Conservation (phyloP, 2,329 filamentous ascomycete species). For the Epicoccum nigrum region DNA sequence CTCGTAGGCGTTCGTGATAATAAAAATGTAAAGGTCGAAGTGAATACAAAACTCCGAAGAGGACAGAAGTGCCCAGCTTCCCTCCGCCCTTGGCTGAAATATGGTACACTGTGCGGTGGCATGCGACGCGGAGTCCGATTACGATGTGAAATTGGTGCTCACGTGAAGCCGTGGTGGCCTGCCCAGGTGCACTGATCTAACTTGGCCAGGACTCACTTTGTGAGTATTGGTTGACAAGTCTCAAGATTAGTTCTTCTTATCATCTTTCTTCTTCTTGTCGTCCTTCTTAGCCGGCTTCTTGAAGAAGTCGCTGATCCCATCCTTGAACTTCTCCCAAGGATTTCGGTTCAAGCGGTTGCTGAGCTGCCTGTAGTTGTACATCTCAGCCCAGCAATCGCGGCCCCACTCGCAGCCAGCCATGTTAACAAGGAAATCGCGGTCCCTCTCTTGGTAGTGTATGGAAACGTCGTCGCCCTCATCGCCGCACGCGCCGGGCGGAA, state of each 20-base stretch:
- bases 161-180: background rate
- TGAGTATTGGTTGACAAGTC: background rate
- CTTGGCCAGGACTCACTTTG: background rate
- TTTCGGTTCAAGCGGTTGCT: slow-evolving; percentile 89
- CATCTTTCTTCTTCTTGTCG: slow-evolving; percentile 31
- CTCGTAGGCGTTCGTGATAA: slow-evolving; percentile 19
- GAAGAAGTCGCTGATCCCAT: slow-evolving; percentile 51
- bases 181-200: background rate
- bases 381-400: slow-evolving; percentile 95
- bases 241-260: slow-evolving; percentile 16
- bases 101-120: slow-evolving; percentile 5
- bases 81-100: background rate
- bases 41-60: background rate
- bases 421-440: slow-evolving; percentile 93
- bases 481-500: slow-evolving; percentile 86
- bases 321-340: slow-evolving; percentile 72
- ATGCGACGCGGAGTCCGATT: background rate
- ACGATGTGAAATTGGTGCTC: background rate
- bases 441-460: slow-evolving; percentile 84
- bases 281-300: slow-evolving; percentile 37
- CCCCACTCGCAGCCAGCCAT: slow-evolving; percentile 99
- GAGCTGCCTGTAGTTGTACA: slow-evolving; percentile 92
- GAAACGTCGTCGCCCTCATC: slow-evolving; percentile 74
- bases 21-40: slow-evolving; percentile 3
- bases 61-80: background rate